Evolutionary conservation across 2,329 filamentous ascomycete genomes (phyloP), one percentile per base, ranked within the genome.

Genomic region (Diaporthe velutina): DNA sequence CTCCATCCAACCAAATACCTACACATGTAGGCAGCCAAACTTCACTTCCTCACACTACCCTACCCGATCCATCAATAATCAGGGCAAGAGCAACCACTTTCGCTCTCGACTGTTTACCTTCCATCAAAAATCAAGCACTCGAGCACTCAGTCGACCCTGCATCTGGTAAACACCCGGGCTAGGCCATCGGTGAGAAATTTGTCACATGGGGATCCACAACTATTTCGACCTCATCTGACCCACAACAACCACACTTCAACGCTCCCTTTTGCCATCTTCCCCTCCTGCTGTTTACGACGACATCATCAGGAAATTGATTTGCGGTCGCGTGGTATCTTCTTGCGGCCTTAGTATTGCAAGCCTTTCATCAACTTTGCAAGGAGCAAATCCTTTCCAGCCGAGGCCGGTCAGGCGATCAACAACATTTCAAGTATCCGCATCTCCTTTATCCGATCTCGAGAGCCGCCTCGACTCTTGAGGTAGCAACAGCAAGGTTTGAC

Each of bases 101-200:
- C 48, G 30, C 38, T 13, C 28, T 38, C n/a, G 30, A 30, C 64
- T 52, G 45, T 35, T 35, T 33, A n/a, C 22, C 22, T 52, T 25
- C 9, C 45, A 33, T 9, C 30, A 38, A 22, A 22, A 35, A 7
- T 9, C 30, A 28, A 5, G 7, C 15, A 38, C n/a, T 40, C 28
- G 8, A 68, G 8, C 33, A 68, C 25, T n/a, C 28, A 52, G 13
- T 28, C 15, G 45, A 40, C 64, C 48, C 64, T 68, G 33, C 48
- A 19, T 30, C 9, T 25, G 30, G 28, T 52, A 67, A 35, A 67
- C 61, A 38, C 19, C 55, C 45, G 25, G 61, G 70, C 57, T 25
- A 45, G 57, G 57, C 35, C 45, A 35, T 40, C 45, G 45, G 57
- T 71, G 70, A 72, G 70, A 72, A 72, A 72, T 72, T 72, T 72